phyloP scores from a whole-genome alignment of 2,329 filamentous ascomycete genomes.

The Epichloe hybrida region DNA sequence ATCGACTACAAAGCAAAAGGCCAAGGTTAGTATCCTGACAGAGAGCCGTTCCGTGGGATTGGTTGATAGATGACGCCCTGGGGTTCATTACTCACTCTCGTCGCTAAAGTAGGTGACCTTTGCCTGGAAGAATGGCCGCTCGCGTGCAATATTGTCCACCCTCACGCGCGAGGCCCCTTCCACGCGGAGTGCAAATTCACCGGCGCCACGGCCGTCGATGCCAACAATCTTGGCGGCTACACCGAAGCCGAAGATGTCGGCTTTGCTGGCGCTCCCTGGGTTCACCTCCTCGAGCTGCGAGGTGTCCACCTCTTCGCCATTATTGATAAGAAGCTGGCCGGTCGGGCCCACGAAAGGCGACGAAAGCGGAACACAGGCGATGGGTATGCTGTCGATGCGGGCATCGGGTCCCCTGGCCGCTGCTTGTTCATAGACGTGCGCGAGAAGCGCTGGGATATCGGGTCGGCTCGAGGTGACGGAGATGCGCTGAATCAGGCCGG shows the following conservation, averaged over 20 bases:
- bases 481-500: conserved; percentile 73
- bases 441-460: conserved; percentile 79
- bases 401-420: conserved; percentile 52
- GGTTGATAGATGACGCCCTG: too few relatives aligned
- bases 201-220: conserved; percentile 59
- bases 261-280: conserved; percentile 45
- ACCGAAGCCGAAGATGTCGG: conserved; percentile 71
- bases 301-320: conserved; percentile 39
- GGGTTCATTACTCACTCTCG: conserved; percentile 34
- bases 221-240: conserved; percentile 68
- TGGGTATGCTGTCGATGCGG: conserved; percentile 53
- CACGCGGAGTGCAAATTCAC: conserved; percentile 72
- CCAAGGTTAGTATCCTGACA: neutral
- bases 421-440: conserved; percentile 67
- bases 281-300: conserved; percentile 35
- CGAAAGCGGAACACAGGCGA: conserved; percentile 77
- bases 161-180: conserved; percentile 71
- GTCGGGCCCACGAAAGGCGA: conserved; percentile 61
- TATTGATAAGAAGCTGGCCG: conserved; percentile 62
- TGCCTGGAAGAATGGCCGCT: conserved; percentile 77
- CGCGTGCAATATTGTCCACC: conserved; percentile 51
- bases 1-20: conserved; percentile 12
- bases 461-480: conserved; percentile 65
- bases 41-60: too few relatives aligned
- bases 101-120: conserved; percentile 62